Evolutionary conservation across 108 stramenopile genomes (phyloP).

Genomic region (Bacterosira constricta): DNA sequence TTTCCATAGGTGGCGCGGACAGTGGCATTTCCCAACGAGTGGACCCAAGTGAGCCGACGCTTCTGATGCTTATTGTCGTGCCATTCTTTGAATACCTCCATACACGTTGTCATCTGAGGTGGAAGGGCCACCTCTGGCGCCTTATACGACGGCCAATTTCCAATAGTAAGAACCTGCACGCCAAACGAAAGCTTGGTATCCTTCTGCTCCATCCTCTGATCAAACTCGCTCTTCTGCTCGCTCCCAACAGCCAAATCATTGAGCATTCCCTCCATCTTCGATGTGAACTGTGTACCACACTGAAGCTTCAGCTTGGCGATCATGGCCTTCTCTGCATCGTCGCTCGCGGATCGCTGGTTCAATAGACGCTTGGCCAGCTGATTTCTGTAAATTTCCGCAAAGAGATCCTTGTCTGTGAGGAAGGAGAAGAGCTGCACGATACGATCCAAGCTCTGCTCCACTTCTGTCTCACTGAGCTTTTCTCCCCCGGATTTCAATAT

Average conservation of each 20-base stretch:
- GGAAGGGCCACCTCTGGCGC: constrained; percentile 90
- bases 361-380: constrained; percentile 98
- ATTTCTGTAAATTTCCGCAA: constrained; percentile 98
- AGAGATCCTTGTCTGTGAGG: constrained; percentile 98
- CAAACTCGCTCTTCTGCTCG: constrained; percentile 93
- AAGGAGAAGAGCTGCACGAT: constrained; percentile 98
- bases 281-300: constrained; percentile 99
- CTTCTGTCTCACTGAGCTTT: constrained; percentile 94
- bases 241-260: constrained; percentile 95
- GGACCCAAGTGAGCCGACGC: constrained; percentile 90
- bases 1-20: constrained; percentile 91
- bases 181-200: constrained; percentile 81
- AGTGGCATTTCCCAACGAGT: constrained; percentile 93
- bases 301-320: constrained; percentile 98
- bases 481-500: constrained; percentile 98
- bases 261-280: constrained; percentile 99
- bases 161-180: constrained; percentile 97
- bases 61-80: constrained; percentile 88
- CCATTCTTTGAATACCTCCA: constrained; percentile 93
- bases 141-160: constrained; percentile 98
- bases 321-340: constrained; percentile 98
- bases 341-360: constrained; percentile 95
- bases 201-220: constrained; percentile 66
- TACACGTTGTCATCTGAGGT: constrained; percentile 89
- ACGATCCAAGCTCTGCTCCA: constrained; percentile 92